Percentiles rank a stretch among this genome's conserved stretches.
Evolutionary conservation across 108 stramenopile species (phyloP).

Genomic region (Pseudonitzschia delicatissima): DNA sequence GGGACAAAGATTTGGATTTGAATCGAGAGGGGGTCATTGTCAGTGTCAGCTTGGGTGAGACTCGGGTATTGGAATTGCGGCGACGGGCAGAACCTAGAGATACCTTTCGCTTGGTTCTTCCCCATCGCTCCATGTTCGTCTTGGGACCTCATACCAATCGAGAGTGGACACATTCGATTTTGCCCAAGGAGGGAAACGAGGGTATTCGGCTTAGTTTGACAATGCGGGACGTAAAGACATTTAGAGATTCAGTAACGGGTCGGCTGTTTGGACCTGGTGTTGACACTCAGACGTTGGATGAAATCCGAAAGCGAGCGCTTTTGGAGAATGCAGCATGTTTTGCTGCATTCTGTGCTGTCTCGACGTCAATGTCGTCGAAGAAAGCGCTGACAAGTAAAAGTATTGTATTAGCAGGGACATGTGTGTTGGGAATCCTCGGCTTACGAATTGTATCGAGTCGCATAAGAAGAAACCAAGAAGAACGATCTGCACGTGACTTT

Average conservation of each 20-base stretch:
- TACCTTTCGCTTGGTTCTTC: constrained; percentile 48
- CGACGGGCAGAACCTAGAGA: constrained; percentile 57
- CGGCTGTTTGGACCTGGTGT: constrained; percentile 69
- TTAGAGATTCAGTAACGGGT: constrained; percentile 47
- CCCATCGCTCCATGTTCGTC: constrained; percentile 72
- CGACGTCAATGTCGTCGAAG: constrained; percentile 26
- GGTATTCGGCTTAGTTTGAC: constrained; percentile 61
- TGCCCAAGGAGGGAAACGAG: constrained; percentile 37
- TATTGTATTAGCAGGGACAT: constrained; percentile 11
- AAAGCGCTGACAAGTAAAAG: neutral
- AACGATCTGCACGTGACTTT: constrained; percentile 59
- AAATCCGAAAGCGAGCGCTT: constrained; percentile 22
- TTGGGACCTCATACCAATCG: constrained; percentile 67
- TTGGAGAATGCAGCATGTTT: constrained; percentile 43
- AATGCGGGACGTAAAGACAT: constrained; percentile 62
- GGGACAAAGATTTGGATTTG: constrained; percentile 76
- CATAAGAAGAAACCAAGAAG: constrained; percentile 37
- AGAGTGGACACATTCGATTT: constrained; percentile 67
- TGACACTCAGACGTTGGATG: constrained; percentile 20
- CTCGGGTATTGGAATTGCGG: constrained; percentile 56
- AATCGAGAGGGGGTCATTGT: constrained; percentile 70
- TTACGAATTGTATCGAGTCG: constrained; percentile 31
- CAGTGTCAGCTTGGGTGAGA: constrained; percentile 61
- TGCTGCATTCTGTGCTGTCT: constrained; percentile 35
- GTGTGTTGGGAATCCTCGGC: constrained; percentile 20